Conservation (phyloP, 805 yeast genomes). For the Candida endomychidarum region DNA sequence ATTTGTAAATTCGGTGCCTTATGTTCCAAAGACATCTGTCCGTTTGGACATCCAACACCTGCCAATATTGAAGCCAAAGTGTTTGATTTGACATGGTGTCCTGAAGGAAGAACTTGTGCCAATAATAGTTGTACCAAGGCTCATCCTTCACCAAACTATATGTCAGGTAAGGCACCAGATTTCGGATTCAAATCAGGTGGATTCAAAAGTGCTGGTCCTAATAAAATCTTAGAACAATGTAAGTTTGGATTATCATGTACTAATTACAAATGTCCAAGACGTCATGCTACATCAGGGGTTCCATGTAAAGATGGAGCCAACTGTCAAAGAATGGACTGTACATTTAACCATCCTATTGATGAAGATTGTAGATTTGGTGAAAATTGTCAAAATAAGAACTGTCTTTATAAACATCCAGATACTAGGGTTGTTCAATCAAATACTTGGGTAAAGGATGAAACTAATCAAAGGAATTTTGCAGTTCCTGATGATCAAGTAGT, state of each 20-base stretch:
- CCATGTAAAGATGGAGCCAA: constrained; percentile 80
- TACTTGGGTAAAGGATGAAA: constrained; percentile 35
- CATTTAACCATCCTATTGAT: constrained; percentile 76
- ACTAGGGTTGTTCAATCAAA: constrained; percentile 49
- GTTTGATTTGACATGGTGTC: constrained; percentile 71
- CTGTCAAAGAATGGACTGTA: constrained; percentile 79
- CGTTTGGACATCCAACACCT: constrained; percentile 91
- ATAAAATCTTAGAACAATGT: constrained; percentile 68
- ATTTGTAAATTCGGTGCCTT: constrained; percentile 74
- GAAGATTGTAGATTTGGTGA: constrained; percentile 80
- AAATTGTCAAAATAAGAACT: constrained; percentile 68
- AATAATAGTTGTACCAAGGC: constrained; percentile 67
- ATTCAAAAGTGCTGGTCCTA: constrained; percentile 6
- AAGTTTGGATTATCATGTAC: constrained; percentile 77
- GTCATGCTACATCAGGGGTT: constrained; percentile 76
- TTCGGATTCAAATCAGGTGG: too few relatives aligned
- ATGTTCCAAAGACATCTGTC: constrained; percentile 78
- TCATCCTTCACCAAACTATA: constrained; percentile 70
- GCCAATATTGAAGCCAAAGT: constrained; percentile 75
- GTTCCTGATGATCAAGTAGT: constrained; percentile 71
- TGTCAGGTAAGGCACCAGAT: constrained; percentile 18
- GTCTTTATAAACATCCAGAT: constrained; percentile 79
- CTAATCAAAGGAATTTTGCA: constrained; percentile 64
- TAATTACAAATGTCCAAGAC: constrained; percentile 72
- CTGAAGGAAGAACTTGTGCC: constrained; percentile 62